Evolutionary conservation across 2,329 filamentous ascomycete genomes (phyloP), one percentile per base, ranked within the genome.

Genomic region (Lachnellula willkommii): DNA sequence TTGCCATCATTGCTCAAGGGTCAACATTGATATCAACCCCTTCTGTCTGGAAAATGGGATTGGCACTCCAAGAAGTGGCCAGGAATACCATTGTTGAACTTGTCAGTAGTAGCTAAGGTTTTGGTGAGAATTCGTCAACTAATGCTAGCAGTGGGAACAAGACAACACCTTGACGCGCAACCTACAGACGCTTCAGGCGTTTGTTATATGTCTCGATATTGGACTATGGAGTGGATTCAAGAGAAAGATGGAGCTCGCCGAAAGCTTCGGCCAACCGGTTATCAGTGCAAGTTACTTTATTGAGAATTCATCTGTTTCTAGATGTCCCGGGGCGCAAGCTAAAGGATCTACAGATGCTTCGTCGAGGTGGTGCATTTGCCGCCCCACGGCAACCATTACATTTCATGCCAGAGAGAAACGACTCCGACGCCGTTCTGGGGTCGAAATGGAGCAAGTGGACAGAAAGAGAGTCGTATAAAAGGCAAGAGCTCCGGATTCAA

Each of bases 361-460:
- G 80, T 2, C 73, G 80, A 50, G 76, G 74, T 6, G 69, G 68
- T 7, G 60, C 62, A 5, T 68, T 70, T 40, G 56, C 35, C 63
- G 56, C 77, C 14, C 77, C 83, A 53, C 74, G 79, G 17, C 78
- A 78, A 12, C 74, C 74, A 2, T 85, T 83, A 64, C 74, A 79
- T 1, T 67, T 74, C 2, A 75, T 87, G 8, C 66, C 74, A 0
- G 77, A 84, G 1, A 68, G 71, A 75, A 78, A 2, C n/a, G 84
- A 88, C 54, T 74, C 80, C 26, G 81, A 80, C 1, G 69, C 80
- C 15, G 72, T 72, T 2, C 70, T 90, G 1, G 78, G 87, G 55
- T 71, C 75, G 4, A 88, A 88, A 63, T 90, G 87, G 87, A 76
- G 72, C 53, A 71, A 72, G 28, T 89, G 87, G 86, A 76, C 80